Evolutionary conservation across 202 grass and related monocot genomes (phyloP).

Genomic region (Brachypodium distachyon): DNA sequence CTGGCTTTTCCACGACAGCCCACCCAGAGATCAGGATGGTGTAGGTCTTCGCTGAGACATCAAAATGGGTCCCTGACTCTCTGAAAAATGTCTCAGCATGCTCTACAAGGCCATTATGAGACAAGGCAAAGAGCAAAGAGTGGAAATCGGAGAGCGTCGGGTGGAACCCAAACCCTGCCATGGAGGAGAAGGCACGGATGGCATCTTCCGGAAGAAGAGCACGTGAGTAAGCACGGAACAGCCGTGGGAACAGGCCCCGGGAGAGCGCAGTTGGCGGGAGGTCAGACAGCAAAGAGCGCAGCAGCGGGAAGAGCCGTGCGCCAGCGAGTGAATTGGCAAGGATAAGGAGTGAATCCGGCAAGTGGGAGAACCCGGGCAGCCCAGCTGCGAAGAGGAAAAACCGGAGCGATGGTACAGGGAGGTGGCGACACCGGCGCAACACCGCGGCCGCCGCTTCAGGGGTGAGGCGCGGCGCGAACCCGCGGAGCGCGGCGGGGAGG

Average conservation of each 20-base stretch:
- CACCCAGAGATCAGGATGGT: constrained; percentile 76
- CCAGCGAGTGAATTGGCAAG: constrained; percentile 47
- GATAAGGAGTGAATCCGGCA: constrained; percentile 38
- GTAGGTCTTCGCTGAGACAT: constrained; percentile 46
- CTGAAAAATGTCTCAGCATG: constrained; percentile 59
- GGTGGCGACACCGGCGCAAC: constrained; percentile 59
- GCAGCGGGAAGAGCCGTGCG: constrained; percentile 53
- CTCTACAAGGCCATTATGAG: constrained; percentile 55
- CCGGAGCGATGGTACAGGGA: constrained; percentile 49
- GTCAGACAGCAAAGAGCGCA: constrained; percentile 68
- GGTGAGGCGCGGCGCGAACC: constrained; percentile 43
- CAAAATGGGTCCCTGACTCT: constrained; percentile 22
- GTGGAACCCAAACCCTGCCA: constrained; percentile 48
- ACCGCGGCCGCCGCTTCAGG: constrained; percentile 41
- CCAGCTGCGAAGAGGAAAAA: constrained; percentile 66
- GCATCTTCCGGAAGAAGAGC: constrained; percentile 55
- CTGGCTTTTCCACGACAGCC: constrained; percentile 33
- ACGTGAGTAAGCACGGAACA: constrained; percentile 67
- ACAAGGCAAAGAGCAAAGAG: constrained; percentile 51
- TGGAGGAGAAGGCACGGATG: constrained; percentile 50
- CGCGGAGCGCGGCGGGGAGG: constrained; percentile 42
- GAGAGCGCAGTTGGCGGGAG: constrained; percentile 30
- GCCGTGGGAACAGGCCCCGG: constrained; percentile 47
- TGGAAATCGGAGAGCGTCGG: constrained; percentile 46
- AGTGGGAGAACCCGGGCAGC: constrained; percentile 38